Evolutionary conservation across 163 green algal genomes (phyloP).

Genomic region (Volvox carteri): DNA sequence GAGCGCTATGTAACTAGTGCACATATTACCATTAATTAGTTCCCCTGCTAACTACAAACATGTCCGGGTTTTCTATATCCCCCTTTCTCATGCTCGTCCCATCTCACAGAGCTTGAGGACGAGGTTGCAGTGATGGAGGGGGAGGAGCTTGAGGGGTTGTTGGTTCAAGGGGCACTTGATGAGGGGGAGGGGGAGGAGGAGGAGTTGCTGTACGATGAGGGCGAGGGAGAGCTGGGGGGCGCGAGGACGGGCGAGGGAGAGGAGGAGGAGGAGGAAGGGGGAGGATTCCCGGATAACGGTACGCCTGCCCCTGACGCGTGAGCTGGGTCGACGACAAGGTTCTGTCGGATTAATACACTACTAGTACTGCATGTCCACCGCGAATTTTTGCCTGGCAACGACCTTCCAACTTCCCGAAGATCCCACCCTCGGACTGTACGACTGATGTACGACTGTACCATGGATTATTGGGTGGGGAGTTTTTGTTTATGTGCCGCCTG

Average conservation of each 20-base stretch:
- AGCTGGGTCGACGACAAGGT: no score
- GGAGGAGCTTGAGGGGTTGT: slow-evolving; percentile 21
- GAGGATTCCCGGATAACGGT: not conserved
- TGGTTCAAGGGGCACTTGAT: not conserved
- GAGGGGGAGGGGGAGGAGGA: slow-evolving; percentile 16
- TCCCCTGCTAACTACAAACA: no score
- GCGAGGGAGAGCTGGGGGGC: not conserved
- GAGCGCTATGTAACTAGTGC: no score
- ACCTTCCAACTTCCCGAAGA: no score
- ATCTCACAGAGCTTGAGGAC: not conserved
- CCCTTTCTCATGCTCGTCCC: not conserved
- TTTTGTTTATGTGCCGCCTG: no score
- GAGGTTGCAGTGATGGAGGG: not conserved
- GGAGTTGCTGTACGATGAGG: not conserved
- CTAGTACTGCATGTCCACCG: no score
- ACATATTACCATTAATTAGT: no score
- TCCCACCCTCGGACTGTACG: no score
- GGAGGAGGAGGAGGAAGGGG: not conserved
- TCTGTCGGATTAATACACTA: no score
- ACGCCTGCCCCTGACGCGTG: not conserved
- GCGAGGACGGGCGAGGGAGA: not conserved
- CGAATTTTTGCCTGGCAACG: no score
- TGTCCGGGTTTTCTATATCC: not conserved
- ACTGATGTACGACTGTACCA: no score
- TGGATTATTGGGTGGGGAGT: no score